Evolutionary conservation across 495 filamentous ascomycete species (phyloP), one percentile per base, ranked within the genome.

Genomic region (Hypoxylon subgilvum): DNA sequence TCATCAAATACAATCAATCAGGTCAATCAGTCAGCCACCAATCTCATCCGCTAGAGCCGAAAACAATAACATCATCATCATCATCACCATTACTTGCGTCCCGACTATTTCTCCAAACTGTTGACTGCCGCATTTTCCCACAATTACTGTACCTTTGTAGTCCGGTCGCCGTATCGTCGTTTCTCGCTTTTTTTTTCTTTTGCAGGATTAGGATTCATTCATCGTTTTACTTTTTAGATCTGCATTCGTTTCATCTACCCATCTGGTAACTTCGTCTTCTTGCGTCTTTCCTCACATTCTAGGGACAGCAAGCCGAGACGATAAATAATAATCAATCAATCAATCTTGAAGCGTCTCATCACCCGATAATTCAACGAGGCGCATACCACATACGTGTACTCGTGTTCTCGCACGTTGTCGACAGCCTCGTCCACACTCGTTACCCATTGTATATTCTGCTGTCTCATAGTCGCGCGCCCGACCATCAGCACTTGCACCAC

Each of bases 181-280:
- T 53, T 40, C 17, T 40, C 44, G 48, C 31, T 57, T 19, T 53
- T 57, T 53, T 34, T 34, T 22, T 28, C 23, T 57, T 32, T 38
- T 32, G 17, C 34, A 10, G 22, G 28, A 50, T 43, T 50, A 52
- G 22, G 28, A 50, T 43, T 50, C 47, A 57, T 57, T 52, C 36
- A 10, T 34, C n/a, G 41, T 36, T 48, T 43, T 19, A 48, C 28
- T 34, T 23, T 28, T 41, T 12, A 30, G 48, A 32, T 41, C 34
- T 32, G 54, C 49, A 55, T 52, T 64, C 53, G 44, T 64, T 63
- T 53, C 43, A 57, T 57, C 42, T 56, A 40, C 42, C n/a, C n/a
- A n/a, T n/a, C n/a, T n/a, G n/a, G n/a, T n/a, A n/a, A n/a, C n/a
- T n/a, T n/a, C n/a, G n/a, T n/a, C n/a, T n/a, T n/a, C n/a, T n/a